phyloP scores from a whole-genome alignment of 345 rosid genomes.

The Citropsis articulata region DNA sequence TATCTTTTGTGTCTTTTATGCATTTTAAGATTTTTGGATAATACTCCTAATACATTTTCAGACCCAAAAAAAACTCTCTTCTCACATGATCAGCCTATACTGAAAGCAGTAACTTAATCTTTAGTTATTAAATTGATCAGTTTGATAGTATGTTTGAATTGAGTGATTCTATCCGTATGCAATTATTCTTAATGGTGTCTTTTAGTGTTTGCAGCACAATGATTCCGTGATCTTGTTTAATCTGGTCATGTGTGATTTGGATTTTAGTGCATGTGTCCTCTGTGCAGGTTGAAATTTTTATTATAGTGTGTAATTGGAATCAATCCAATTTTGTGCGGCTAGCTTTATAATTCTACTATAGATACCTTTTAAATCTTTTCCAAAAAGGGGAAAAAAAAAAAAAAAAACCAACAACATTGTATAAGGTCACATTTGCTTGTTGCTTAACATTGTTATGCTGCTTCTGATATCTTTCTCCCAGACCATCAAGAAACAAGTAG shows the following conservation, averaged over 20 bases:
- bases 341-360: not conserved
- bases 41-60: not conserved
- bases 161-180: not conserved
- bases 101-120: not conserved
- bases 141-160: slow-evolving; percentile 1
- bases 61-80: not conserved
- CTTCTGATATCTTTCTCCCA: not conserved
- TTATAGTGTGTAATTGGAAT: slow-evolving; percentile 5
- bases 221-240: slow-evolving; percentile 2
- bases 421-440: not conserved
- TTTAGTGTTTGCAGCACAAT: not conserved
- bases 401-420: not conserved
- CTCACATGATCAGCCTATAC: not conserved
- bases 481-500: not conserved
- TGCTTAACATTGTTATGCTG: not conserved
- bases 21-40: not conserved
- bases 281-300: not conserved
- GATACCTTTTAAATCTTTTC: not conserved
- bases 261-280: not conserved
- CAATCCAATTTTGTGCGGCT: not conserved
- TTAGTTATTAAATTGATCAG: not conserved
- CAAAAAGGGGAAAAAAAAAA: not conserved
- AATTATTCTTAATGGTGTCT: slow-evolving; percentile 10
- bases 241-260: slow-evolving; percentile 2
- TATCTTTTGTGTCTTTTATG: not conserved